These are phyloP conservation scores for Polyporus arcularius DNA, from an alignment of 768 basidiomycete species.

Conservation along the genomic window DNA sequence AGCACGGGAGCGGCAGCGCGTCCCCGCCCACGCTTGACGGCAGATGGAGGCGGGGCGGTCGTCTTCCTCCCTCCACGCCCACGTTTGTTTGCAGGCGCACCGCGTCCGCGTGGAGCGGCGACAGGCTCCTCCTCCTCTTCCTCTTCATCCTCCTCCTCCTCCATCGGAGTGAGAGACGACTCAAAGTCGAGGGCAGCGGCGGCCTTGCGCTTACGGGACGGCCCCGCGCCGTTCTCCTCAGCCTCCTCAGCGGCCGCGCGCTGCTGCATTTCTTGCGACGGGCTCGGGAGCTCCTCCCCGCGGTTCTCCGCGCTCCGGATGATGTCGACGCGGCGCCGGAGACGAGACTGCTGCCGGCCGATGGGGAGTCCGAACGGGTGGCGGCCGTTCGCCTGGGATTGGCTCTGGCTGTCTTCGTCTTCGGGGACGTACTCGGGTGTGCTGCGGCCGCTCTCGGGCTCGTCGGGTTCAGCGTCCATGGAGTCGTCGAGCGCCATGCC, in stretches of 20 bases:
- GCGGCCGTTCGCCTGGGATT: neutral
- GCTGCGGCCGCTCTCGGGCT: neutral
- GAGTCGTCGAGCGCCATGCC: conserved; percentile 14
- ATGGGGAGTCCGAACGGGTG: neutral
- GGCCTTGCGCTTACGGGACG: conserved; percentile 36
- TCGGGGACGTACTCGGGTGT: neutral
- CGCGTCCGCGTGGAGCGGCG: neutral
- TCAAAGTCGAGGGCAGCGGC: conserved; percentile 29
- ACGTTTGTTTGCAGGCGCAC: neutral
- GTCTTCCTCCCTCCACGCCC: neutral
- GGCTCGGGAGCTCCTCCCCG: conserved; percentile 43
- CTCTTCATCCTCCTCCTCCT: conserved; percentile 19
- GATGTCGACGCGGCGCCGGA: conserved; percentile 22
- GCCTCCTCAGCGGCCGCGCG: conserved; percentile 29
- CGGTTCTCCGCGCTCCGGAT: conserved; percentile 38
- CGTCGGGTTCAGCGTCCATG: conserved; percentile 7
- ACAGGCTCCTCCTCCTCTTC: conserved; percentile 17
- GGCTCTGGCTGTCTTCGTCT: neutral
- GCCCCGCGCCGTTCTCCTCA: conserved; percentile 22
- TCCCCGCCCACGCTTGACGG: conserved; percentile 1
- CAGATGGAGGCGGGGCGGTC: neutral
- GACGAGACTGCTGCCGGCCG: conserved; percentile 13
- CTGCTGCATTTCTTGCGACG: conserved; percentile 59
- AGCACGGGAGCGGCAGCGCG: neutral
- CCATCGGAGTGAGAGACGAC: conserved; percentile 23